These are phyloP conservation scores for Neohortaea acidophila DNA, from an alignment of 495 filamentous ascomycete species.

Conservation along the genomic window DNA sequence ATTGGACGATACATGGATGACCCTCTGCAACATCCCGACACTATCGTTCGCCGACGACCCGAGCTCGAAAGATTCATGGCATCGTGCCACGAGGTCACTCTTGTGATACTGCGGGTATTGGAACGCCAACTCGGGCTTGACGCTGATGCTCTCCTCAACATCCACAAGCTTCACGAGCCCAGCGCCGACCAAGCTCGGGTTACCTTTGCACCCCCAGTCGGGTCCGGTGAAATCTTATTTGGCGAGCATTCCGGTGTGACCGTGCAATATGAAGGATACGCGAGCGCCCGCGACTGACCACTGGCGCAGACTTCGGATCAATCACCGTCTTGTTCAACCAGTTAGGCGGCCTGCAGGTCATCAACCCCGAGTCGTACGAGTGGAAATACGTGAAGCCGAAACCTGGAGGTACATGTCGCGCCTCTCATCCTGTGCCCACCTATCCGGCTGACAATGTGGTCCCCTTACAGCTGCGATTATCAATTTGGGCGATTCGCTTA, in stretches of 20 bases:
- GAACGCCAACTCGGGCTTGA: conserved; percentile 3
- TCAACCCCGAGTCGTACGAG: conserved; percentile 4
- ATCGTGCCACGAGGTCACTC: conserved; percentile 3
- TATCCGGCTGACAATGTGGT: no score
- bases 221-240: conserved; percentile 5
- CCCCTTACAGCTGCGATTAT: conserved; percentile 4
- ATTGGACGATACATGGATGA: conserved; percentile 5
- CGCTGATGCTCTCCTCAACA: conserved; percentile 1
- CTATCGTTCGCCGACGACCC: conserved; percentile 4
- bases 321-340: conserved; percentile 28
- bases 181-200: conserved; percentile 11
- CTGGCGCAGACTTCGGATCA: conserved; percentile 21
- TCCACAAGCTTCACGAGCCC: conserved; percentile 5
- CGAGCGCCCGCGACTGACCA: conserved; percentile 1
- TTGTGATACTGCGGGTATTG: conserved; percentile 5
- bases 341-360: conserved; percentile 19
- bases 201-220: conserved; percentile 7
- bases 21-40: conserved; percentile 11
- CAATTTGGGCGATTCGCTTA: conserved; percentile 11
- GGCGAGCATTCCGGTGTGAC: conserved; percentile 13
- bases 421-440: no score
- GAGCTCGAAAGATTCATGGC: conserved; percentile 11
- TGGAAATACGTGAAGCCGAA: conserved; percentile 11
- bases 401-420: background rate
- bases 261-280: background rate